Evolutionary conservation across 768 basidiomycete species (phyloP).

Genomic region (Russula emetica): DNA sequence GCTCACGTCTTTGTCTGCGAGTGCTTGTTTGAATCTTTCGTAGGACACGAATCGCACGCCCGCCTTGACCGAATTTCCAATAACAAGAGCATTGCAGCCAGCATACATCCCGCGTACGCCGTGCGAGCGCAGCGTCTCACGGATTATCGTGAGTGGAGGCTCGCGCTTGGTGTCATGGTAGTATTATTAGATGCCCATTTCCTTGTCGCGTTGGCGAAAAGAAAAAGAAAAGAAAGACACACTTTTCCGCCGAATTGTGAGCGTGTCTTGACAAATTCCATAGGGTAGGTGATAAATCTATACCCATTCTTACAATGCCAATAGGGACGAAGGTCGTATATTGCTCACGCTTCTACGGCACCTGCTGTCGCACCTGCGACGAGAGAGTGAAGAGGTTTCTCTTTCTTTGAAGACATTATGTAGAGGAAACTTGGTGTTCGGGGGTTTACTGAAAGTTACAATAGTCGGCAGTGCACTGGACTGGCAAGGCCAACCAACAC

Average conservation of each 20-base stretch:
- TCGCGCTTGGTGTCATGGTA: constrained; percentile 48
- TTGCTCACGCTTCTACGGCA: constrained; percentile 80
- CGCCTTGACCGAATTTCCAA: constrained; percentile 91
- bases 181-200: not conserved
- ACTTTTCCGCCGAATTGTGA: constrained; percentile 87
- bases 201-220: not conserved
- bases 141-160: constrained; percentile 68
- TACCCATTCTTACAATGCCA: constrained; percentile 17
- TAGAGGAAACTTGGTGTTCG: too few species aligned
- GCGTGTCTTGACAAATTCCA: constrained; percentile 91
- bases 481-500: too few species aligned
- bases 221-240: constrained; percentile 17
- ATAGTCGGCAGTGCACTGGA: too few species aligned
- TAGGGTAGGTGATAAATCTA: constrained; percentile 83
- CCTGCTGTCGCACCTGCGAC: constrained; percentile 91
- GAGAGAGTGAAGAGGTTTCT: constrained; percentile 82
- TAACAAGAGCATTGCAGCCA: constrained; percentile 81
- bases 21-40: constrained; percentile 79
- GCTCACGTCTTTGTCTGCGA: constrained; percentile 77
- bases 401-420: constrained; percentile 53
- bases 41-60: constrained; percentile 95
- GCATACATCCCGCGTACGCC: constrained; percentile 89
- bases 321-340: not conserved
- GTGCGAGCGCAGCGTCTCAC: constrained; percentile 64
- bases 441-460: not conserved